phyloP scores from a whole-genome alignment of 2,329 filamentous ascomycete species.

The Monascus ruber region DNA sequence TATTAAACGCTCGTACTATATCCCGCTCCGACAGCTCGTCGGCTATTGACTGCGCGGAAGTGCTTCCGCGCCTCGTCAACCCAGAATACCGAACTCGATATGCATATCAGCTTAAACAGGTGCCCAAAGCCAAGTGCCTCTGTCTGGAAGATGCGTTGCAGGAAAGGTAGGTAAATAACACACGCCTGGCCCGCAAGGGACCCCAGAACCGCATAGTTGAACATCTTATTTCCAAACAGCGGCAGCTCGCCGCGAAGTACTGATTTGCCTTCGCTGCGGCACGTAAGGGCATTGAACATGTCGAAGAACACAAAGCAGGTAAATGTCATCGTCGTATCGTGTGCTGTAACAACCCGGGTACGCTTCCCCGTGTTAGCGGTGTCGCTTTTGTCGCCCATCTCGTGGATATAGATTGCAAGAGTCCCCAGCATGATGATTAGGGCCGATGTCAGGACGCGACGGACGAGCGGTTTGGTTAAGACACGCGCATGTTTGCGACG shows the following conservation, averaged over 20 bases:
- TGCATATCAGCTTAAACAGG: constrained; percentile 56
- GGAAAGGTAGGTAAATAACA: constrained; percentile 88
- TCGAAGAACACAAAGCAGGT: constrained; percentile 98
- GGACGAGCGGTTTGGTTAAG: constrained; percentile 71
- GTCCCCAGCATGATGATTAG: constrained; percentile 87
- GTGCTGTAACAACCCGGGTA: constrained; percentile 63
- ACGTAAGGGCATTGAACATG: constrained; percentile 97
- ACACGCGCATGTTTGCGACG: constrained; percentile 79
- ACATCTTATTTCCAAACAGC: constrained; percentile 77
- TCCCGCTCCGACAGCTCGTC: constrained; percentile 22
- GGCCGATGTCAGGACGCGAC: constrained; percentile 76
- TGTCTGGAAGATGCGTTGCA: constrained; percentile 93
- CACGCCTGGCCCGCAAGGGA: constrained; percentile 75
- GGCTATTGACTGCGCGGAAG: constrained; percentile 18
- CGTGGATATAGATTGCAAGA: constrained; percentile 77
- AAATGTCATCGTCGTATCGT: constrained; percentile 98
- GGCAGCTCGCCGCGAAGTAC: constrained; percentile 76
- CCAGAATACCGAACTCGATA: constrained; percentile 91
- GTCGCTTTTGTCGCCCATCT: constrained; percentile 64
- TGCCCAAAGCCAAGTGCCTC: constrained; percentile 69
- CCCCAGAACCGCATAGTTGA: constrained; percentile 88
- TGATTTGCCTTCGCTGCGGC: constrained; percentile 82
- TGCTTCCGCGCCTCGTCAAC: constrained; percentile 86
- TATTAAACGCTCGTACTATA: constrained; percentile 32
- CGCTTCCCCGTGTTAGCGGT: constrained; percentile 25